Evolutionary conservation across 768 basidiomycete species (phyloP).

Genomic region (Tricholomella constricta): DNA sequence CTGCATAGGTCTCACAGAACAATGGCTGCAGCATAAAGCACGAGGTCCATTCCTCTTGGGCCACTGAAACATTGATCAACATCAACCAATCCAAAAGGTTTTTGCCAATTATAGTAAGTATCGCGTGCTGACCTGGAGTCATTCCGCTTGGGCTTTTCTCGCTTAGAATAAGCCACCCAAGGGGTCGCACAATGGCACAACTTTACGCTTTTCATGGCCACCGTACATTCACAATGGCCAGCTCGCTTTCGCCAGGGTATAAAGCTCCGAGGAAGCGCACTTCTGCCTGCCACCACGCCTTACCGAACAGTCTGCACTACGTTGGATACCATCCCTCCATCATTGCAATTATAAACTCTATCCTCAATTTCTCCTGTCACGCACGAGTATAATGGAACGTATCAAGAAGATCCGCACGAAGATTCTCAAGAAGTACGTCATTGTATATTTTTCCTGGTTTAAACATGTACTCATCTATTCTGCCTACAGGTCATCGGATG

Average conservation of each 20-base stretch:
- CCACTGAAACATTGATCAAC: slow-evolving; percentile 10
- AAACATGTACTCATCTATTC: neutral
- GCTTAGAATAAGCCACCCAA: slow-evolving; percentile 3
- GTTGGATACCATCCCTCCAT: neutral
- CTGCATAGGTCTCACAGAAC: neutral
- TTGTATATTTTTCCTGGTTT: too few species aligned
- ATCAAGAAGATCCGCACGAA: slow-evolving; percentile 18
- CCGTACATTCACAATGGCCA: neutral
- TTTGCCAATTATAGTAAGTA: neutral
- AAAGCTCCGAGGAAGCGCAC: neutral
- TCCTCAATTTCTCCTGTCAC: neutral
- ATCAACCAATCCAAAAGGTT: neutral
- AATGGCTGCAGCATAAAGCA: slow-evolving; percentile 6
- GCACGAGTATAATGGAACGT: slow-evolving; percentile 12
- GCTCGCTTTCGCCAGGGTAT: neutral
- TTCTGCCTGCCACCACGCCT: neutral
- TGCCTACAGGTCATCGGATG: slow-evolving; percentile 5
- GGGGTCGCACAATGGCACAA: slow-evolving; percentile 1
- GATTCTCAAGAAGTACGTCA: slow-evolving; percentile 16
- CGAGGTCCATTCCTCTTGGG: slow-evolving; percentile 6
- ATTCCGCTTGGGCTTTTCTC: neutral
- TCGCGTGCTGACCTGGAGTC: neutral
- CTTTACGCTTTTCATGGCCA: neutral
- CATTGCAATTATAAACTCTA: neutral
- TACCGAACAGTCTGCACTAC: neutral